A percentile compares a stretch with the other conserved stretches of the same genome.
Conservation (phyloP, 208 protist species). For the Tritrichomonas musculus region DNA sequence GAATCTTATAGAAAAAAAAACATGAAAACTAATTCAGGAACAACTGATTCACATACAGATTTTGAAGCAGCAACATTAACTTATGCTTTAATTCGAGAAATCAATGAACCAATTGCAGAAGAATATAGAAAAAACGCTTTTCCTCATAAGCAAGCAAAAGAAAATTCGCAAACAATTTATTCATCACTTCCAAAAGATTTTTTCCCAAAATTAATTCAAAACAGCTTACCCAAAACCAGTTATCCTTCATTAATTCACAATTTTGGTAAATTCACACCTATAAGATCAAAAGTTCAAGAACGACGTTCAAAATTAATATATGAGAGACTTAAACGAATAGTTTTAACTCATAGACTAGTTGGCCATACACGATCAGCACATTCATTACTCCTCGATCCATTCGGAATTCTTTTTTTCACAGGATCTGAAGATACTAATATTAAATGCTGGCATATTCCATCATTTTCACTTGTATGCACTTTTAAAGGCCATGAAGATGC, state of each 20-base stretch:
- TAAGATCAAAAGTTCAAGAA: background rate
- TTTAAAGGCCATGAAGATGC: background rate
- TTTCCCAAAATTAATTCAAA: background rate
- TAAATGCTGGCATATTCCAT: constrained; percentile 14
- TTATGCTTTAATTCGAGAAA: no score
- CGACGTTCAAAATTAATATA: background rate
- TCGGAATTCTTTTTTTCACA: background rate
- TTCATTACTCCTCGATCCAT: background rate
- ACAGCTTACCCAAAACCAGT: background rate
- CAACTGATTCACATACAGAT: no score
- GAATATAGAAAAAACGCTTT: background rate
- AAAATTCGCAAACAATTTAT: background rate
- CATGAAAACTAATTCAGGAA: no score
- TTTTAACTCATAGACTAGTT: background rate
- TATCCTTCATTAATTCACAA: background rate
- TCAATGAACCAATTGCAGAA: background rate
- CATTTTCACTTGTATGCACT: background rate
- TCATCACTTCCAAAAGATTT: background rate
- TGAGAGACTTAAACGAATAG: background rate
- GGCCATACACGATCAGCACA: background rate
- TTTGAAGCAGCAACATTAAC: no score
- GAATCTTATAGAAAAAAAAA: no score
- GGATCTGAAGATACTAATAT: constrained; percentile 16
- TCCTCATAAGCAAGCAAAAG: background rate
- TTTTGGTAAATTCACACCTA: background rate